Conservation (phyloP, 768 basidiomycete genomes). For the Pisolithus sp. region DNA sequence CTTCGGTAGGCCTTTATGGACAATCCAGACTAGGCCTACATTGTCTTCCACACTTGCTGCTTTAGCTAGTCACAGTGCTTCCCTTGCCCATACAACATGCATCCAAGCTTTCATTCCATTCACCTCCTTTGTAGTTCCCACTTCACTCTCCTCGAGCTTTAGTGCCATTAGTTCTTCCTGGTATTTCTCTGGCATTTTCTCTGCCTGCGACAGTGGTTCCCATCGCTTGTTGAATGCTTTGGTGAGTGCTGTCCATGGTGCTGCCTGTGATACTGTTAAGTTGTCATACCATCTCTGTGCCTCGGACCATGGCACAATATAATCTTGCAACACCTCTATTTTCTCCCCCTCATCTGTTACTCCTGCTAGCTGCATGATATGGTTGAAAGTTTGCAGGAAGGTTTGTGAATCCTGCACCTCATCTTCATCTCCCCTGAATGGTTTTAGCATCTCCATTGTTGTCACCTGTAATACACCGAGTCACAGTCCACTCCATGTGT, state of each 20-base stretch:
- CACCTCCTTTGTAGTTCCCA: not conserved
- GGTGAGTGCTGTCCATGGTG: not conserved
- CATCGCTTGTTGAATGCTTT: not conserved
- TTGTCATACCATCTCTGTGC: not conserved
- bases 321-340: not conserved
- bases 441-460: no score
- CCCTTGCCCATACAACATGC: not conserved
- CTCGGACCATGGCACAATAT: not conserved
- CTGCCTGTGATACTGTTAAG: not conserved
- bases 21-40: not conserved
- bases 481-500: no score
- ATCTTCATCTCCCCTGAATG: no score
- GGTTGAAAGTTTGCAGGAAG: no score
- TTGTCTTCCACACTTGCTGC: not conserved
- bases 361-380: not conserved
- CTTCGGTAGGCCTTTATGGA: not conserved
- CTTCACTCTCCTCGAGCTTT: not conserved
- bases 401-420: no score
- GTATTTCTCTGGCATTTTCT: not conserved
- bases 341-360: not conserved
- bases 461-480: no score
- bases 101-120: not conserved
- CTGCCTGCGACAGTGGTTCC: not conserved
- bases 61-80: not conserved
- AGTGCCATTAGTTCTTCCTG: not conserved